A percentile compares a stretch with the other conserved stretches of the same genome.
These are phyloP conservation scores for Calonectria leucothoes DNA, from an alignment of 2,329 filamentous ascomycete species.

Conservation along the genomic window DNA sequence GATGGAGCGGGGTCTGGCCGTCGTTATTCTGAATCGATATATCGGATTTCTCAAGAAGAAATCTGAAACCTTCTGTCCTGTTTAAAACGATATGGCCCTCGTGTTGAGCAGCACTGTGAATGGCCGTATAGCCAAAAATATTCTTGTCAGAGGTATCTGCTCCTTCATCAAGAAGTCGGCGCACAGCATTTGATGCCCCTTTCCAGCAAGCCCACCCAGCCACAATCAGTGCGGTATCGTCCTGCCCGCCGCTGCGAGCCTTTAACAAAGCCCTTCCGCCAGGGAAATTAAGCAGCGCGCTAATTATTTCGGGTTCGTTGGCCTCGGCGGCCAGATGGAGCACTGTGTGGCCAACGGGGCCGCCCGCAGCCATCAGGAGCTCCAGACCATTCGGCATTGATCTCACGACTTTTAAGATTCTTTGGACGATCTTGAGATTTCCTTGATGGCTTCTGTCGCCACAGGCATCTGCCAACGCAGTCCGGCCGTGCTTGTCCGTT, in stretches of 20 bases:
- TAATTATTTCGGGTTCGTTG: conserved; percentile 2
- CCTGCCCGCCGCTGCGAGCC: not conserved
- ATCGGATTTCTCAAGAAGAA: not conserved
- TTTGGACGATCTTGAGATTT: not conserved
- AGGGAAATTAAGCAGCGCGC: not conserved
- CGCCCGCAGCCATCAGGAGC: not conserved
- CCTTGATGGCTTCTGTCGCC: not conserved
- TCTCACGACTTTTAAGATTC: not conserved
- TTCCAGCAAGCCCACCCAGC: conserved; percentile 5
- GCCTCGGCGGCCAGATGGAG: not conserved
- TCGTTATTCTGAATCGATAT: not conserved
- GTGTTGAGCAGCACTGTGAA: not conserved
- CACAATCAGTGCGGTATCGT: not conserved
- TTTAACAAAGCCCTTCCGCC: not conserved
- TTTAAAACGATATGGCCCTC: not conserved
- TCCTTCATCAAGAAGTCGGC: not conserved
- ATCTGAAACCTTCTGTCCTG: not conserved
- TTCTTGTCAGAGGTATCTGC: not conserved
- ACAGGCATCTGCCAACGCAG: not conserved
- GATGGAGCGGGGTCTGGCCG: not conserved
- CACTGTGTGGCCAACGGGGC: not conserved
- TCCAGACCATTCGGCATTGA: not conserved
- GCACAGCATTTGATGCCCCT: not conserved
- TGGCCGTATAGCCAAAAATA: not conserved
- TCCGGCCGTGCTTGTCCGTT: not conserved